phyloP scores from a whole-genome alignment of 768 basidiomycete genomes.

The Psilocybe cubensis region DNA sequence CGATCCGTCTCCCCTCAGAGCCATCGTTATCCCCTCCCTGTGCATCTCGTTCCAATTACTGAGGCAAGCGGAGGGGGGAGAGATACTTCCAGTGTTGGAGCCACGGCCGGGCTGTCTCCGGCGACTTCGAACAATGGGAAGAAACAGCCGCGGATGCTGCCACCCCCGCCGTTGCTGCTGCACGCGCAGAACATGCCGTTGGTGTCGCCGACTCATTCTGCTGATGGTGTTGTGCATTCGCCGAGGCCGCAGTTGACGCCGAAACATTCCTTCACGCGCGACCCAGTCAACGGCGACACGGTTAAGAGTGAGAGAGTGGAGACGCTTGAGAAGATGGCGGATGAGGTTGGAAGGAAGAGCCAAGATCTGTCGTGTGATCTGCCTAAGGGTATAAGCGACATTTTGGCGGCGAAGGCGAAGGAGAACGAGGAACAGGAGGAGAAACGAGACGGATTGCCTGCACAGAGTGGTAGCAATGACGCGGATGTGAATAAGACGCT shows the following conservation, averaged over 20 bases:
- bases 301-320: slow-evolving; percentile 65
- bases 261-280: slow-evolving; percentile 54
- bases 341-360: slow-evolving; percentile 45
- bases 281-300: slow-evolving; percentile 39
- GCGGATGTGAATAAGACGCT: slow-evolving; percentile 57
- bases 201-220: slow-evolving; percentile 20
- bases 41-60: slow-evolving; percentile 11
- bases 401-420: slow-evolving; percentile 17
- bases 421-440: slow-evolving; percentile 19
- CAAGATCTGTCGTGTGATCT: slow-evolving; percentile 42
- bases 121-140: slow-evolving; percentile 4
- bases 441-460: background rate
- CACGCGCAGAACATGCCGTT: slow-evolving; percentile 22
- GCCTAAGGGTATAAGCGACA: slow-evolving; percentile 26
- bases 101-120: slow-evolving; percentile 7
- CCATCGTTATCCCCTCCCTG: slow-evolving; percentile 52
- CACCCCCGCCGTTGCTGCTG: slow-evolving; percentile 19
- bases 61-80: background rate
- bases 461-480: background rate
- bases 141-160: slow-evolving; percentile 10
- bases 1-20: slow-evolving; percentile 67
- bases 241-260: slow-evolving; percentile 75
- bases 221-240: slow-evolving; percentile 48
- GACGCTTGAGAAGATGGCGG: slow-evolving; percentile 74
- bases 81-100: slow-evolving; percentile 7